phyloP scores from a whole-genome alignment of 164 flowering plant species.

The Nymphaea colorata region DNA sequence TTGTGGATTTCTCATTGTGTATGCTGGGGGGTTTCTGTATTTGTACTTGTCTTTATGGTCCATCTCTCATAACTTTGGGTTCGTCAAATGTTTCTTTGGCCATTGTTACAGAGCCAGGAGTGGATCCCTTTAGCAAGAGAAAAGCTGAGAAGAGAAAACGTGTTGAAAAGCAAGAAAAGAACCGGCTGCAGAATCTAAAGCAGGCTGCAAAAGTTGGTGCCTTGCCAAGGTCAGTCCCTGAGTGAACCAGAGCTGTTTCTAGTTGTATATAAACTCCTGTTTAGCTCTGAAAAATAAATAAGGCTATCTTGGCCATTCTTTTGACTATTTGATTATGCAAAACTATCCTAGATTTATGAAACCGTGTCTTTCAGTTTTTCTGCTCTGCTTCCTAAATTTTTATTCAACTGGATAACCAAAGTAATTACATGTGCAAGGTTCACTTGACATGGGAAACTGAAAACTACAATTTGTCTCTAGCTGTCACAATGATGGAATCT shows the following conservation, averaged over 20 bases:
- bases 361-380: too few species aligned
- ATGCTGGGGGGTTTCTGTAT: not conserved
- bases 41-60: not conserved
- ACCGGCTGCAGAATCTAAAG: conserved; percentile 66
- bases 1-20: not conserved
- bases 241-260: not conserved
- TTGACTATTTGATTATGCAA: too few species aligned
- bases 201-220: conserved; percentile 42
- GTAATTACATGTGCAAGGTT: too few species aligned
- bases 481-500: not conserved
- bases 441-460: too few species aligned
- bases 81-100: not conserved
- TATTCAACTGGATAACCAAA: too few species aligned
- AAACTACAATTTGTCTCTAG: too few species aligned
- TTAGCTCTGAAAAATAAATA: too few species aligned
- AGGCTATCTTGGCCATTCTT: too few species aligned
- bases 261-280: not conserved
- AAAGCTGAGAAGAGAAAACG: conserved; percentile 51
- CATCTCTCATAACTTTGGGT: not conserved
- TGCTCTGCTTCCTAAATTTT: too few species aligned
- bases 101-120: conserved; percentile 52
- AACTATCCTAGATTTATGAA: too few species aligned
- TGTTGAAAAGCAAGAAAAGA: conserved; percentile 79
- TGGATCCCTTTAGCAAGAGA: conserved; percentile 86
- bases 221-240: conserved; percentile 60